Evolutionary conservation across 768 basidiomycete species (phyloP).

Genomic region (Suillus variegatus): DNA sequence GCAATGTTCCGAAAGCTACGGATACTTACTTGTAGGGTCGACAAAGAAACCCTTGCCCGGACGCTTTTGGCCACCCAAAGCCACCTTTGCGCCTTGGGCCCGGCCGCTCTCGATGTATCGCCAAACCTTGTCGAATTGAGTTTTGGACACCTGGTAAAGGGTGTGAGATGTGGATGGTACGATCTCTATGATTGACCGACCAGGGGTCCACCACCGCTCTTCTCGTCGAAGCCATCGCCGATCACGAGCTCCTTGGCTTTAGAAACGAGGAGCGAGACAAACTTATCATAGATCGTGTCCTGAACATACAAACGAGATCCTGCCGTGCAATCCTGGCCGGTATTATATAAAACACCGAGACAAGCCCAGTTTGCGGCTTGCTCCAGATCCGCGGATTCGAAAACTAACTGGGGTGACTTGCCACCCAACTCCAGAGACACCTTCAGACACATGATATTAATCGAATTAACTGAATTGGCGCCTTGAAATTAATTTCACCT

Average conservation of each 20-base stretch:
- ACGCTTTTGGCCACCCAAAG: conserved; percentile 81
- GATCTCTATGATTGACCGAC: conserved; percentile 44
- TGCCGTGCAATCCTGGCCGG: conserved; percentile 93
- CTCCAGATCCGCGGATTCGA: conserved; percentile 89
- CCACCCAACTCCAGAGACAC: conserved; percentile 94
- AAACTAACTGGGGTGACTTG: conserved; percentile 87
- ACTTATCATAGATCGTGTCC: conserved; percentile 84
- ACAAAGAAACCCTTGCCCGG: conserved; percentile 82
- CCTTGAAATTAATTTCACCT: conserved; percentile 43
- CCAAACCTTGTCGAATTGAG: conserved; percentile 86
- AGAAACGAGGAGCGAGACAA: conserved; percentile 62
- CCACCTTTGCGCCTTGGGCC: conserved; percentile 75
- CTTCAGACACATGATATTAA: conserved; percentile 34
- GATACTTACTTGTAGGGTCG: conserved; percentile 78
- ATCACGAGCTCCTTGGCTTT: conserved; percentile 72
- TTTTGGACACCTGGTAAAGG: conserved; percentile 68
- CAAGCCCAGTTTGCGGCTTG: conserved; percentile 84
- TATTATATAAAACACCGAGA: conserved; percentile 84
- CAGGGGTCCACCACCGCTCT: conserved; percentile 78
- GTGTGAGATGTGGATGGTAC: conserved; percentile 6
- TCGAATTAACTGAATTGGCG: conserved; percentile 6
- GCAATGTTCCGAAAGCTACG: conserved; percentile 9
- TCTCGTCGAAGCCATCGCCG: conserved; percentile 80
- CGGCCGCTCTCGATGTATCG: conserved; percentile 87
- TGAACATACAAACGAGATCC: conserved; percentile 91